Evolutionary conservation across 129 eudicot species (phyloP).

Genomic region (Calendula officinalis): DNA sequence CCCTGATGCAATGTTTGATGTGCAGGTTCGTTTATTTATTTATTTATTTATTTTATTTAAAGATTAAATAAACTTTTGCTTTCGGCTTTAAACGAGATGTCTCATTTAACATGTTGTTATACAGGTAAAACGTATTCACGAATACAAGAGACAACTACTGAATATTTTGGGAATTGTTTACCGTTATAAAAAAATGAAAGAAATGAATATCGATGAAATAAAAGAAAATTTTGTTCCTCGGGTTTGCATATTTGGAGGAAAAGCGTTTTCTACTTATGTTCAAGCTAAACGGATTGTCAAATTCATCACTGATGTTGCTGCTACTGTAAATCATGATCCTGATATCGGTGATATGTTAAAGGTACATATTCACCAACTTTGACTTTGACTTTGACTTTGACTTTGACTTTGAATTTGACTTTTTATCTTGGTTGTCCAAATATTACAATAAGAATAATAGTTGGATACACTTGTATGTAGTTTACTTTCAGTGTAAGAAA

Average conservation of each 20-base stretch:
- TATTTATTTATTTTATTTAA: not conserved
- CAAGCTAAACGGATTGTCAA: slow-evolving; percentile 97
- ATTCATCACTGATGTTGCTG: slow-evolving; percentile 86
- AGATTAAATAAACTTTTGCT: not conserved
- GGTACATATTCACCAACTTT: slow-evolving; percentile 34
- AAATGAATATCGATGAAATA: slow-evolving; percentile 73
- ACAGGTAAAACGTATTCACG: slow-evolving; percentile 93
- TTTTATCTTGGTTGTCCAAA: slow-evolving; percentile 2
- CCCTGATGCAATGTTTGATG: slow-evolving; percentile 94
- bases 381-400: not conserved
- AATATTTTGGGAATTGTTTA: slow-evolving; percentile 85
- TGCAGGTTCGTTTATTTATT: slow-evolving; percentile 49
- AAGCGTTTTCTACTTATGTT: slow-evolving; percentile 90
- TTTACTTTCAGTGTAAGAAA: no score
- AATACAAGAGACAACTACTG: slow-evolving; percentile 75
- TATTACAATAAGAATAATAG: not conserved
- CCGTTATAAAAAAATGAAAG: slow-evolving; percentile 91
- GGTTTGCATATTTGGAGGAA: slow-evolving; percentile 97
- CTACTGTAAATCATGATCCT: slow-evolving; percentile 81
- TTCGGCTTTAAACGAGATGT: not conserved
- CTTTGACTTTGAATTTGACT: not conserved
- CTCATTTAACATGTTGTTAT: slow-evolving; percentile 3
- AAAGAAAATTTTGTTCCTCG: slow-evolving; percentile 66
- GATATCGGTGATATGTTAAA: slow-evolving; percentile 88
- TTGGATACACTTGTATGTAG: no score